Base-by-base conservation (phyloP, 2,329 filamentous ascomycete species). In the Ophiocordyceps polyrhachis-furcata region DNA sequence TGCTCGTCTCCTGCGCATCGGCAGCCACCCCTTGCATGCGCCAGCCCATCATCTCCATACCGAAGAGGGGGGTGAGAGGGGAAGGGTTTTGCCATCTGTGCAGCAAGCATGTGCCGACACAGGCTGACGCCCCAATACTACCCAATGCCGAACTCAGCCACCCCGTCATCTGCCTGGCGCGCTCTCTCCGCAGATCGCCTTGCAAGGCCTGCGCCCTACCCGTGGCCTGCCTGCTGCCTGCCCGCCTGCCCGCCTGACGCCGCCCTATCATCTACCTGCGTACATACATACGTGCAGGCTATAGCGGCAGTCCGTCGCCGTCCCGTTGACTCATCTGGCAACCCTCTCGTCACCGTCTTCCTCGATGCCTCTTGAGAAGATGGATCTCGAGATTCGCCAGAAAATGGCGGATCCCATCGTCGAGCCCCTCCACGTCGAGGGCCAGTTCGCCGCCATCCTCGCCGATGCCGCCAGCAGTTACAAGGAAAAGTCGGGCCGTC, bases 401-500 rank as follows among this genome's bases (percentile, higher is more conserved):
- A 44, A 12, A 13, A 46, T 44, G 42, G 20, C 4, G 19, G 37
- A 13, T n/a, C 17, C n/a, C 25, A 29, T 21, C 23, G 17, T 17
- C 23, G 41, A 28, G n/a, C 41, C 43, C 32, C 28, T 23, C 35
- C 28, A 35, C 28, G 40, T 48, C 40, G 46, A 49, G 43, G 31
- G 45, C 31, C 48, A 43, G 42, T 57, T 60, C 49, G 46, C 50
- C 15, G 54, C 53, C 40, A 58, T 64, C 43, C 50, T 64, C 12
- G 50, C 55, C 12, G 58, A 61, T 43, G 62, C 62, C 5, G 56
- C 57, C 42, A 60, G 53, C 29, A 49, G 52, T 37, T 61, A 62
- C 51, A 52, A 51, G 2, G 54, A 56, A 19, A 56, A 57, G 1
- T 51, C 55, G 4, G 55, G 54, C 2, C 49, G 54, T 13, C 50